Conservation (phyloP, 164 flowering plant genomes). For the Saururus chinensis region DNA sequence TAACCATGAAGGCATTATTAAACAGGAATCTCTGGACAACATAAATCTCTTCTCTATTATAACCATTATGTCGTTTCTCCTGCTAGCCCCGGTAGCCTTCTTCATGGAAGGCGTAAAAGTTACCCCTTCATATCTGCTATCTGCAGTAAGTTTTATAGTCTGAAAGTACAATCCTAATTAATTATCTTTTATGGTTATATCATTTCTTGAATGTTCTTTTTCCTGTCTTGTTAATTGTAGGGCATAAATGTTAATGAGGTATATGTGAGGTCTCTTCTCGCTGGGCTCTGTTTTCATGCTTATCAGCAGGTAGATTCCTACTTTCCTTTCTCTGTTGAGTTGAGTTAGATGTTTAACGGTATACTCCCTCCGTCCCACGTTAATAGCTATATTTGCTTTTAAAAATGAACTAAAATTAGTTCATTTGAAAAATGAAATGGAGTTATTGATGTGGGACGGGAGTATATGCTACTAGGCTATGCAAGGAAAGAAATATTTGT, state of each 20-base stretch:
- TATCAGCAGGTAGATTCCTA: slow-evolving; percentile 76
- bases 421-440: too few relatives aligned
- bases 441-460: too few relatives aligned
- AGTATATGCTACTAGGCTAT: too few relatives aligned
- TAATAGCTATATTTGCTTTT: too few relatives aligned
- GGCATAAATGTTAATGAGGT: slow-evolving; percentile 65
- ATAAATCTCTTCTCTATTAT: slow-evolving; percentile 72
- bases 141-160: slow-evolving; percentile 37
- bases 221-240: slow-evolving; percentile 18
- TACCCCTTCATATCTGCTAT: slow-evolving; percentile 52
- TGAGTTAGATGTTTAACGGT: background rate
- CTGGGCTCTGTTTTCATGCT: slow-evolving; percentile 95
- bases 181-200: background rate
- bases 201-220: background rate
- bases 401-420: too few relatives aligned
- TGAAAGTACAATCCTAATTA: too few relatives aligned
- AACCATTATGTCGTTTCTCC: slow-evolving; percentile 55
- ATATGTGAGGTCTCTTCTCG: slow-evolving; percentile 50
- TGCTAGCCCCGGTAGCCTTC: slow-evolving; percentile 48
- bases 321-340: background rate
- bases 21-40: slow-evolving; percentile 87
- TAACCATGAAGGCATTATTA: background rate
- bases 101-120: slow-evolving; percentile 62
- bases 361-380: too few relatives aligned
- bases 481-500: too few relatives aligned